These are phyloP conservation scores for Russula brevipes DNA, from an alignment of 768 basidiomycete species.

Conservation along the genomic window DNA sequence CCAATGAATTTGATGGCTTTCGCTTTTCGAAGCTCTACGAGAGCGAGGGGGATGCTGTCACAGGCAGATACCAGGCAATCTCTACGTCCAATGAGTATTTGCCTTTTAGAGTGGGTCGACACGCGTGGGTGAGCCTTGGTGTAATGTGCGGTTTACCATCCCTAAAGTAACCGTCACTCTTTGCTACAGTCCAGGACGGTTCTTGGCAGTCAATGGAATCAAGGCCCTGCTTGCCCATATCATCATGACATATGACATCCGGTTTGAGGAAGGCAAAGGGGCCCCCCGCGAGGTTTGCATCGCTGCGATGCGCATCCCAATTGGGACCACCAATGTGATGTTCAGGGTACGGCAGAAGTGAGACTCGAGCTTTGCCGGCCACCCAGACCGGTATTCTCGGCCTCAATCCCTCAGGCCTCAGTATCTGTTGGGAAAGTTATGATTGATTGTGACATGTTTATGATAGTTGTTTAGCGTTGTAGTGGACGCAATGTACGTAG, in stretches of 20 bases:
- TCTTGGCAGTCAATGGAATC: conserved; percentile 28
- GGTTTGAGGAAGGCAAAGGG: conserved; percentile 24
- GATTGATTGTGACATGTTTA: no score
- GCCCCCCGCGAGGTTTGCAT: conserved; percentile 2
- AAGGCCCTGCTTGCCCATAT: conserved; percentile 29
- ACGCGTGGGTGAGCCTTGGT: conserved; percentile 30
- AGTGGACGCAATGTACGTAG: no score
- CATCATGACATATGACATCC: conserved; percentile 28
- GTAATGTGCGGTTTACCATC: no score
- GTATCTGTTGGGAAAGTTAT: no score
- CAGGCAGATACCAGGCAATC: conserved; percentile 33
- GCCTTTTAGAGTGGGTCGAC: conserved; percentile 30
- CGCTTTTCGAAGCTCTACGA: conserved; percentile 38
- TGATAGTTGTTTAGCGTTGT: no score
- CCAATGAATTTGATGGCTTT: conserved; percentile 38
- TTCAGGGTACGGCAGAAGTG: conserved; percentile 26
- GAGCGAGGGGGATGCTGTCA: conserved; percentile 22
- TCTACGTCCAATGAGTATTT: conserved; percentile 30
- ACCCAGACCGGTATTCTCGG: no score
- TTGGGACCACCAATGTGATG: conserved; percentile 16
- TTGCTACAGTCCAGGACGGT: conserved; percentile 28
- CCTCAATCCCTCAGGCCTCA: no score
- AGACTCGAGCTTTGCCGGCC: no score
- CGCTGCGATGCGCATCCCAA: conserved; percentile 12
- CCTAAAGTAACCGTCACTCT: no score